Evolutionary conservation across 768 basidiomycete genomes (phyloP), one percentile per base, ranked within the genome.

Genomic region (Pisolithus microcarpus): DNA sequence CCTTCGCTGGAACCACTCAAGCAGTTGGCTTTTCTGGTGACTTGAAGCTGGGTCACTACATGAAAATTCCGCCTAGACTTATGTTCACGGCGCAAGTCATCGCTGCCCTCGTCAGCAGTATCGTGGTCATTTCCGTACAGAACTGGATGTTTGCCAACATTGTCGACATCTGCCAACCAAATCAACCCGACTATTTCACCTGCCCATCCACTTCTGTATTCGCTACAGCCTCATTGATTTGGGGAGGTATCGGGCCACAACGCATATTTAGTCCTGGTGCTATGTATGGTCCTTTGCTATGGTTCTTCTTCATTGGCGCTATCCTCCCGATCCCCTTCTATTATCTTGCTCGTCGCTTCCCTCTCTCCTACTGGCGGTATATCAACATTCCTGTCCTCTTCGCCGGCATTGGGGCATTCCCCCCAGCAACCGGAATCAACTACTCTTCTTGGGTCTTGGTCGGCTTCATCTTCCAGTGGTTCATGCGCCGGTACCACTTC

Each of bases 351-450:
- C 83, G 81, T 53, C 81, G 87, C 48, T 91, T 75, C 71, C 90
- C 90, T 13, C 77, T 85, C 39, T 90, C 87, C 23, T 76, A 80
- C 72, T 88, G 82, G 80, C 77, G 86, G 44, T 91, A 90, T 64
- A 72, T 96, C 72, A 94, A 94, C 72, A 76, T 91, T 28, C 91
- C 93, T 11, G 86, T 95, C n/a, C 75, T 88, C 61, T 83, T 94
- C 63, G 78, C 80, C 28, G 87, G 87, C 23, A 72, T 87, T 13
- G 71, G 74, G 53, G 75, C 71, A 28, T 82, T 96, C 58, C 95
- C 94, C 0, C 90, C 92, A 4, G 90, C 82, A 7, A 80, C 79
- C 1, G 92, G 91, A n/a, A 80, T 93, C 50, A 96, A 94, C 75
- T 94, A 88, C 66, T 76, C 85, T 0, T 82, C 86, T 0, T 95